Conservation (phyloP, 108 stramenopile species). For the Cyclotella sp. region DNA sequence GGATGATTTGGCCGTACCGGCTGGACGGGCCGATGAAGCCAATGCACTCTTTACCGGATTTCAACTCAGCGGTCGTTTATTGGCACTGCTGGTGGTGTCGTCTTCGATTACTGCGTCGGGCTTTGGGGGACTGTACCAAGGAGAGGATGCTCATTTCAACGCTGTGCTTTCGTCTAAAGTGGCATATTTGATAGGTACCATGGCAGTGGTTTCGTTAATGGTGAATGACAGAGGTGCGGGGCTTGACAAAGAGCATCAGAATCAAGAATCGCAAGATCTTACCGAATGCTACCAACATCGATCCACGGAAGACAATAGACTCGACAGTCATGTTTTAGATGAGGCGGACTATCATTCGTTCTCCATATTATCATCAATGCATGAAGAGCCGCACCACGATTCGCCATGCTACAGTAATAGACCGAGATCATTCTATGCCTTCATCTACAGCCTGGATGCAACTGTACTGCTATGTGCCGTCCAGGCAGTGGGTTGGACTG, state of each 20-base stretch:
- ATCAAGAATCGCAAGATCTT: too few relatives aligned
- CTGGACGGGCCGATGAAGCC: neutral
- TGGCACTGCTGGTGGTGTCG: conserved; percentile 18
- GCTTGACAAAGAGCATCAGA: neutral
- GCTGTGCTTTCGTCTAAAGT: neutral
- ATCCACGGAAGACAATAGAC: neutral
- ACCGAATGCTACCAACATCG: too few relatives aligned
- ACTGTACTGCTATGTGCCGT: conserved; percentile 17
- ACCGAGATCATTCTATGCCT: neutral
- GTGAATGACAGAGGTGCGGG: conserved; percentile 14
- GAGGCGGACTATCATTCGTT: conserved; percentile 5
- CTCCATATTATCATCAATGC: conserved; percentile 4
- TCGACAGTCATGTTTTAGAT: neutral
- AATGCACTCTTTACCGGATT: conserved; percentile 31
- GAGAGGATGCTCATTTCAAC: conserved; percentile 22
- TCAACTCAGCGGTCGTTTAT: conserved; percentile 16
- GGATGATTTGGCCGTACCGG: conserved; percentile 24
- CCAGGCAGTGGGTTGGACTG: conserved; percentile 24
- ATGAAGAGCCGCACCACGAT: neutral
- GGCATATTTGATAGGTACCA: conserved; percentile 3
- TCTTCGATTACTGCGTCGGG: conserved; percentile 12
- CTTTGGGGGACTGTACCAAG: conserved; percentile 13
- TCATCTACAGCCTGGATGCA: neutral
- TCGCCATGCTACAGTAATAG: neutral
- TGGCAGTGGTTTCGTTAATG: neutral